These are phyloP conservation scores for Saccharomycopsis javanensis DNA, from an alignment of 805 yeast genomes.

Conservation along the genomic window DNA sequence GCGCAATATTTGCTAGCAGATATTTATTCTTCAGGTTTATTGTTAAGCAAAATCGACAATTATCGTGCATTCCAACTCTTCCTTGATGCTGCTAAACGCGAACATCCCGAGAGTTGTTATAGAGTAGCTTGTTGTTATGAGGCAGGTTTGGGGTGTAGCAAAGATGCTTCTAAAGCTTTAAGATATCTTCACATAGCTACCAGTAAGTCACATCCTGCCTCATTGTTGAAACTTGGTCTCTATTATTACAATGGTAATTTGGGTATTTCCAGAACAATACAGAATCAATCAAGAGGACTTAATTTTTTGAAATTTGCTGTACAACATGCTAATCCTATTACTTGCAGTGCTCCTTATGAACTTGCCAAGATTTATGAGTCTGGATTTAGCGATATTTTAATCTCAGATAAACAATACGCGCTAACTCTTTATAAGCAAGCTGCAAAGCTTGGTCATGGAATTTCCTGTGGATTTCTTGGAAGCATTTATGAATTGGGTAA, in stretches of 20 bases:
- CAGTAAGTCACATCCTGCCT: conserved; percentile 86
- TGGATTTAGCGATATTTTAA: conserved; percentile 80
- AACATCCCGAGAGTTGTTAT: conserved; percentile 83
- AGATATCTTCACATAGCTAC: conserved; percentile 82
- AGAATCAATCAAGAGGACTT: conserved; percentile 72
- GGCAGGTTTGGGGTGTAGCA: conserved; percentile 85
- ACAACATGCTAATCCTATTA: conserved; percentile 69
- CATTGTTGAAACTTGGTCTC: conserved; percentile 85
- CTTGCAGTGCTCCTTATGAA: conserved; percentile 88
- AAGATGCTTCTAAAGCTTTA: conserved; percentile 77
- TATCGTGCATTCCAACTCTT: conserved; percentile 67
- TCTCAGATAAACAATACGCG: conserved; percentile 75
- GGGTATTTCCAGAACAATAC: conserved; percentile 60
- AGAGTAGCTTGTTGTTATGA: conserved; percentile 86
- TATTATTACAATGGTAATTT: conserved; percentile 75
- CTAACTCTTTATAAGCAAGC: conserved; percentile 78
- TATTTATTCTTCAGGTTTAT: conserved; percentile 72
- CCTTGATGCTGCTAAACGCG: conserved; percentile 85
- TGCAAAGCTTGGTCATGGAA: conserved; percentile 75
- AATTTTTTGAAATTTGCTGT: conserved; percentile 88
- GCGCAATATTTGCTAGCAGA: conserved; percentile 90
- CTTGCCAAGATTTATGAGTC: conserved; percentile 71
- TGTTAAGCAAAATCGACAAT: conserved; percentile 62
- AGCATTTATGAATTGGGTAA: conserved; percentile 70
- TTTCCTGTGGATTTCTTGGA: conserved; percentile 72